Percentiles rank a stretch among this genome's conserved stretches.
These are phyloP conservation scores for Cladophialophora chaetospira DNA, from an alignment of 2,329 filamentous ascomycete genomes.

Conservation along the genomic window DNA sequence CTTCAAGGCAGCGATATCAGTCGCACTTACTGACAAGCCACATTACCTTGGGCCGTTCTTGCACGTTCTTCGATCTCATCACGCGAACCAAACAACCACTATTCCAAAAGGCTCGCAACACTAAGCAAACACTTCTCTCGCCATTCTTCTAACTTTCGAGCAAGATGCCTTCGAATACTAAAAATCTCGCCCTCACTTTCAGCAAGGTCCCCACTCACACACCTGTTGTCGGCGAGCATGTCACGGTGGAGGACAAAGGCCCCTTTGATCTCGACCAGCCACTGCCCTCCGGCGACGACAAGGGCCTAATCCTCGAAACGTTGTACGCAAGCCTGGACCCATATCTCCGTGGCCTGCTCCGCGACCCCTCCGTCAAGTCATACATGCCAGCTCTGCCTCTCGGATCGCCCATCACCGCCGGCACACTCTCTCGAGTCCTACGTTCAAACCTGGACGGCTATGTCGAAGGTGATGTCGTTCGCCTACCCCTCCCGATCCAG, in stretches of 20 bases:
- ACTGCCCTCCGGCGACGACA: slow-evolving; percentile 43
- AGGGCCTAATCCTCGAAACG: slow-evolving; percentile 66
- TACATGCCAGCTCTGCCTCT: slow-evolving; percentile 67
- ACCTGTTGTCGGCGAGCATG: slow-evolving; percentile 70
- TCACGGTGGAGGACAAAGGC: slow-evolving; percentile 65
- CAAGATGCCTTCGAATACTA: not conserved
- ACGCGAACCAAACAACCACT: not conserved
- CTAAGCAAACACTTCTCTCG: too few species aligned
- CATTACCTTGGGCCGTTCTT: too few species aligned
- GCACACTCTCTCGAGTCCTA: slow-evolving; percentile 67
- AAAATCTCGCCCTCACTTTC: slow-evolving; percentile 76
- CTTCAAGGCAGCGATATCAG: too few species aligned
- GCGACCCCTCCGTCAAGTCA: slow-evolving; percentile 62
- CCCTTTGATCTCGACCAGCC: slow-evolving; percentile 62
- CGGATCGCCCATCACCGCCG: slow-evolving; percentile 65
- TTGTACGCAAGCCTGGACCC: slow-evolving; percentile 73
- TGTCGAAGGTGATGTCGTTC: slow-evolving; percentile 64
- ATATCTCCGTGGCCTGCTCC: slow-evolving; percentile 74
- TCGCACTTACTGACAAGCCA: too few species aligned
- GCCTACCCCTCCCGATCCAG: slow-evolving; percentile 62
- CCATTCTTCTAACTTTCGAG: too few species aligned
- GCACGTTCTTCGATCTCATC: too few species aligned
- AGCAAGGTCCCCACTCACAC: slow-evolving; percentile 66
- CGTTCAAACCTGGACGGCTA: slow-evolving; percentile 67
- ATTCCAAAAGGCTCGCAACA: not conserved